Percentiles rank a stretch among this genome's conserved stretches.
phyloP scores from a whole-genome alignment of 164 flowering plant genomes.

The Kalanchoe fedtschenkoi region DNA sequence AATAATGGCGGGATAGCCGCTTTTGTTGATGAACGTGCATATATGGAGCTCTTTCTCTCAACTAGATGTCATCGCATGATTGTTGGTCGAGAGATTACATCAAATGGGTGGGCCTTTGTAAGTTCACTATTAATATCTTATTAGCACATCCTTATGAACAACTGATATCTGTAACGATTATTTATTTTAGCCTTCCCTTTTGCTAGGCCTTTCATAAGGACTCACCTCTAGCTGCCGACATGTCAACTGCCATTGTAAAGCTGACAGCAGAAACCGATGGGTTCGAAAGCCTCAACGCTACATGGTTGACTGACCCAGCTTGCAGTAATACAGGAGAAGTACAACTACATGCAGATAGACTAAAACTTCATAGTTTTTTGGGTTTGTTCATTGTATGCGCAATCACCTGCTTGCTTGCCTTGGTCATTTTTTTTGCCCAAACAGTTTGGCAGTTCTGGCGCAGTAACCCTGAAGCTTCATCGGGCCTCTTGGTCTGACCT shows the following conservation, averaged over 20 bases:
- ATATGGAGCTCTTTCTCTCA: constrained; percentile 50
- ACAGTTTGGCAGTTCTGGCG: constrained; percentile 22
- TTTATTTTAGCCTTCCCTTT: not conserved
- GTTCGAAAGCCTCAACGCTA: constrained; percentile 49
- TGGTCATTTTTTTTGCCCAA: constrained; percentile 20
- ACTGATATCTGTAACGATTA: not conserved
- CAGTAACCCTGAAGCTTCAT: constrained; percentile 11
- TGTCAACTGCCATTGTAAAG: constrained; percentile 49
- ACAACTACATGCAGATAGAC: constrained; percentile 26
- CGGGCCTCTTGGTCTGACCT: constrained; percentile 18
- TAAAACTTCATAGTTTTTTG: constrained; percentile 42
- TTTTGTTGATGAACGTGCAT: constrained; percentile 48
- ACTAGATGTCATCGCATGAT: constrained; percentile 42
- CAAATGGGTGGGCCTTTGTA: constrained; percentile 66
- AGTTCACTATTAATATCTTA: constrained; percentile 18
- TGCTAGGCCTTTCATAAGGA: constrained; percentile 51
- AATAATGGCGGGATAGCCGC: constrained; percentile 52
- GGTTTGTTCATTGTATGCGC: constrained; percentile 45
- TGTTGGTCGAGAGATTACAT: constrained; percentile 45
- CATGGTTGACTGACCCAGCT: constrained; percentile 26
- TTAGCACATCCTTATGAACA: not conserved
- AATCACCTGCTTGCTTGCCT: constrained; percentile 38
- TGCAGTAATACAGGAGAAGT: constrained; percentile 29
- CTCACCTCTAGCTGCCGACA: constrained; percentile 47
- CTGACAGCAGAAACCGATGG: constrained; percentile 53